Evolutionary conservation across 2,329 filamentous ascomycete genomes (phyloP).

Genomic region (Ceratocystis huliohia): DNA sequence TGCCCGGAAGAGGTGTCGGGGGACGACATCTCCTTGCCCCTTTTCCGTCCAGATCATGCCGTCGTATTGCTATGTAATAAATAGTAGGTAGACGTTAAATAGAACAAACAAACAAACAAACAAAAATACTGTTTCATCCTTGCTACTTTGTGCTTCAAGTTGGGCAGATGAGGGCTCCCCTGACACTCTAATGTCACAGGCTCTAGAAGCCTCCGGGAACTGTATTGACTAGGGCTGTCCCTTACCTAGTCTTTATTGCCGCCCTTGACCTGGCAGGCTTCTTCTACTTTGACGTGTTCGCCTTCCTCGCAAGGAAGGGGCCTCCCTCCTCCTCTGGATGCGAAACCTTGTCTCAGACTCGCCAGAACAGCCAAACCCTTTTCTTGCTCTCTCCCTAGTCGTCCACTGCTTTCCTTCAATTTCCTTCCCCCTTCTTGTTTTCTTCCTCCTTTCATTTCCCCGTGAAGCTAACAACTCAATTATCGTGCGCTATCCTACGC

Average conservation of each 20-base stretch:
- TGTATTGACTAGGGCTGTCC: not conserved
- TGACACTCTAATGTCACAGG: not conserved
- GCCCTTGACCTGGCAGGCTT: not conserved
- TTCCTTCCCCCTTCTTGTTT: slow-evolving; percentile 14
- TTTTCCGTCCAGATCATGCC: no score
- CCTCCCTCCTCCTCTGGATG: not conserved
- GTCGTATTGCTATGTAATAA: no score
- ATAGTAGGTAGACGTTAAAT: no score
- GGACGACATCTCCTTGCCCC: no score
- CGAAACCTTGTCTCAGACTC: slow-evolving; percentile 10
- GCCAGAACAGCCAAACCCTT: not conserved
- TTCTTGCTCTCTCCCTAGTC: not conserved
- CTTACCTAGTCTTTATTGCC: not conserved
- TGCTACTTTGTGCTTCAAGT: not conserved
- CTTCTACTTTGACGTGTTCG: not conserved
- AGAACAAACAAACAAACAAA: no score
- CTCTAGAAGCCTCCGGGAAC: not conserved
- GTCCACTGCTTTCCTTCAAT: not conserved
- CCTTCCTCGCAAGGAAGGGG: not conserved
- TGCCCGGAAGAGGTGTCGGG: no score
- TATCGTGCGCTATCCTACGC: not conserved
- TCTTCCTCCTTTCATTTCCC: not conserved
- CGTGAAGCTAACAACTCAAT: not conserved
- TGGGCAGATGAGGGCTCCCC: not conserved
- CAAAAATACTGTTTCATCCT: slow-evolving; percentile 12